Evolutionary conservation across 306 rosid species (phyloP).

Genomic region (Gillenia trifoliata): DNA sequence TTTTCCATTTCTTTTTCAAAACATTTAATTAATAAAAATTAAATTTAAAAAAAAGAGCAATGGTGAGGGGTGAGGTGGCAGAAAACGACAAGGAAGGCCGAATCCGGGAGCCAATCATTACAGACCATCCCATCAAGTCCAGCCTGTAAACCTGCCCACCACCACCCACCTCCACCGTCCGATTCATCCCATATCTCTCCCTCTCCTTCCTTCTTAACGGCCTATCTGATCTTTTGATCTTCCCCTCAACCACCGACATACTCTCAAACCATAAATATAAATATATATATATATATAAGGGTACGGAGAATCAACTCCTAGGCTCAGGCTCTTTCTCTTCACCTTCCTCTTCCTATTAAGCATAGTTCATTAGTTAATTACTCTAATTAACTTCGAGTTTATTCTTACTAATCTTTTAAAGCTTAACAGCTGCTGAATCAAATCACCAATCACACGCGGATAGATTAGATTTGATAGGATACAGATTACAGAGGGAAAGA

Average conservation of each 20-base stretch:
- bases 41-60: background rate
- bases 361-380: background rate
- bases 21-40: background rate
- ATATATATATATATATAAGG: background rate
- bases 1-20: background rate
- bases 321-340: background rate
- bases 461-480: background rate
- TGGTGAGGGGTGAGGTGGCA: conserved; percentile 13
- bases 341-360: background rate
- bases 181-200: conserved; percentile 5
- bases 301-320: no score
- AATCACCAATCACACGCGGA: background rate
- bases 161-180: background rate
- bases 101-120: conserved; percentile 77
- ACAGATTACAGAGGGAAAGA: background rate
- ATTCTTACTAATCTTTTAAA: background rate
- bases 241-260: conserved; percentile 34
- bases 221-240: background rate
- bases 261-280: background rate
- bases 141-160: conserved; percentile 87
- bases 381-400: background rate
- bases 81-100: conserved; percentile 79
- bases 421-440: background rate
- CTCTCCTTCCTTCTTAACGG: background rate
- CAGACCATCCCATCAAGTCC: conserved; percentile 58